Evolutionary conservation across 2,329 filamentous ascomycete species (phyloP), one percentile per base, ranked within the genome.

Genomic region (Coleophoma crateriformis): DNA sequence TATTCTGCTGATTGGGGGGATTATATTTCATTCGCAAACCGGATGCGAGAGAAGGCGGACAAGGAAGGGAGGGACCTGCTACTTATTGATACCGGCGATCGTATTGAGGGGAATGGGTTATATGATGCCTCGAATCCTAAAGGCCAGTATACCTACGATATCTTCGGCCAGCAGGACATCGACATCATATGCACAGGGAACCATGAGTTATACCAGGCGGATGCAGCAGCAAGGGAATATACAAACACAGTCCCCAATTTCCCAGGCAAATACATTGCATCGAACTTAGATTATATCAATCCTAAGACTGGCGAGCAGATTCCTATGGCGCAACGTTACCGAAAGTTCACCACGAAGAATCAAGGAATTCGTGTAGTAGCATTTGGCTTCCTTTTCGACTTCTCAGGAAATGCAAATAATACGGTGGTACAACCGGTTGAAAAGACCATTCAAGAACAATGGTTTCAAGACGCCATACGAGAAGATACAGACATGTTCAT

Each of bases 1-100:
- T 99, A 95, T 69, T 91, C 89, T 7, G 92, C 90, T 43, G 94
- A 99, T 68, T 97, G 94, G 90, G 94, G 94, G 51, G 94, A 99
- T 70, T 99, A 97, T 68, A 79, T 97, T 61, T 96, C 92, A 7
- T 96, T 99, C 64, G 82, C 90, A 33, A 76, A 85, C 34, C 90
- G 92, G 64, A 82, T 99, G 76, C 86, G 82, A 49, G 78, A 82
- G 57, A 84, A 81, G 63, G 90, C 90, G 49, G 88, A 96, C 62
- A 79, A 82, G 1, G 77, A 85, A 47, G 90, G 90, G 41, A 81
- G 81, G 27, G 94, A 99, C 65, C 73, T 99, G 14, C 73, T 99
- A n/a, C 74, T 99, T n/a, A 75, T 99, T 55, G 94, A 99, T 66
- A 96, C 91, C 0, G 94, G 94, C 52, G 94, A 97, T 64, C 81